These are phyloP conservation scores for Onygenales sp. DNA, from an alignment of 2,329 filamentous ascomycete species.

Conservation along the genomic window DNA sequence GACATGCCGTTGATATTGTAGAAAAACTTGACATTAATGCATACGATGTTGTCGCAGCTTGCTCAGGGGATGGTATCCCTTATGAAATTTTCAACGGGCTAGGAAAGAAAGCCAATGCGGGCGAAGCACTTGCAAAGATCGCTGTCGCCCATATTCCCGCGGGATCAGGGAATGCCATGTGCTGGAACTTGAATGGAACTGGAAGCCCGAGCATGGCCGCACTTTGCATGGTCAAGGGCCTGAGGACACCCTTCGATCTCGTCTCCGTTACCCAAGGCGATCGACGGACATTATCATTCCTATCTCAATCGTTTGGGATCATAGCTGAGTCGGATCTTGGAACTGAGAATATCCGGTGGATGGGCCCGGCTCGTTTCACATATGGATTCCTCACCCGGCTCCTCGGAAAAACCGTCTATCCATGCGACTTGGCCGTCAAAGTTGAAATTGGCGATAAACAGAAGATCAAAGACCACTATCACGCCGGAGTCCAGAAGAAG, in stretches of 20 bases:
- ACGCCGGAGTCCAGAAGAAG: slow-evolving; percentile 33
- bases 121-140: slow-evolving; percentile 61
- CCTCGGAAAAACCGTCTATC: slow-evolving; percentile 68
- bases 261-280: slow-evolving; percentile 78
- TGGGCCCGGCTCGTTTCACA: slow-evolving; percentile 78
- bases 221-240: slow-evolving; percentile 75
- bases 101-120: slow-evolving; percentile 64
- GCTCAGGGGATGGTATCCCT: slow-evolving; percentile 83
- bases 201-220: slow-evolving; percentile 65
- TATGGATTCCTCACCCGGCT: slow-evolving; percentile 73
- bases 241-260: slow-evolving; percentile 75
- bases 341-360: slow-evolving; percentile 87
- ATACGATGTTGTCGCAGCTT: slow-evolving; percentile 79
- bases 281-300: slow-evolving; percentile 67
- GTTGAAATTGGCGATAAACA: slow-evolving; percentile 69
- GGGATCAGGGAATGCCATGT: slow-evolving; percentile 90
- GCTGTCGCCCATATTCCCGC: slow-evolving; percentile 84
- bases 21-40: slow-evolving; percentile 65
- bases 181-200: slow-evolving; percentile 79
- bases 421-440: slow-evolving; percentile 80
- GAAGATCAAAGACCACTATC: slow-evolving; percentile 65
- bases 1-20: slow-evolving; percentile 71
- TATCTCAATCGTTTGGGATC: slow-evolving; percentile 83
- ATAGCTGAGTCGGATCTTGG: slow-evolving; percentile 83
- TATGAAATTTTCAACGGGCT: slow-evolving; percentile 95